Evolutionary conservation across 495 filamentous ascomycete genomes (phyloP), one percentile per base, ranked within the genome.

Genomic region (Echria macrotheca): DNA sequence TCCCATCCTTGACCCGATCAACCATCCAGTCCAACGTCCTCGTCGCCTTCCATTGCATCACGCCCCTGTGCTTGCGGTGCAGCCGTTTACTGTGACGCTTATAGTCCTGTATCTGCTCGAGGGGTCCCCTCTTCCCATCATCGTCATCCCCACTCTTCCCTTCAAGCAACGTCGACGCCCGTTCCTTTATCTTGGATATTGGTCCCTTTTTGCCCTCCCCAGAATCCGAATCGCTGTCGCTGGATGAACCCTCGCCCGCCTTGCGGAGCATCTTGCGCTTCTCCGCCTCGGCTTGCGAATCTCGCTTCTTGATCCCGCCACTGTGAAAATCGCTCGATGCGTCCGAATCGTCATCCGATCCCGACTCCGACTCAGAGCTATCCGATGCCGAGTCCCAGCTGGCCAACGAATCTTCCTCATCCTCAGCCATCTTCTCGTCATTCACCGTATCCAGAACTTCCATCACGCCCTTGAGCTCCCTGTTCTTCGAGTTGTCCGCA

Each of bases 41-140:
- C 45, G 77, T 78, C 18, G 79, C 77, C 59, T 77, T 80, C 80
- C 82, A 86, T 61, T 85, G 83, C 82, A 85, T 85, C 44, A 84
- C 51, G 1, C 82, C 83, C 19, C 79, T 63, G 54, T 85, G 81
- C 57, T 78, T 81, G 39, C 83, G 64, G 57, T 82, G 78, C 52
- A 84, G 70, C 37, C 76, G 67, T 54, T 74, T 74, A 52, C 75
- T 73, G 50, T 84, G 77, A 56, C 74, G 68, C 54, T 73, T 73
- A 59, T 82, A 78, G 38, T 77, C 69, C 50, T 70, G 69, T 15
- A 76, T 12, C 47, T 75, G 69, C 12, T 60, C 64, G 4, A 66
- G 24, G 2, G 62, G 48, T 2, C 78, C 75, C 23, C 70, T 61
- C 17, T 65, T 67, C 9, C 68, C 65, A 33, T 73, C 64, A 23